Base-by-base conservation (phyloP, 164 flowering plant genomes). In the Umbellularia californica region DNA sequence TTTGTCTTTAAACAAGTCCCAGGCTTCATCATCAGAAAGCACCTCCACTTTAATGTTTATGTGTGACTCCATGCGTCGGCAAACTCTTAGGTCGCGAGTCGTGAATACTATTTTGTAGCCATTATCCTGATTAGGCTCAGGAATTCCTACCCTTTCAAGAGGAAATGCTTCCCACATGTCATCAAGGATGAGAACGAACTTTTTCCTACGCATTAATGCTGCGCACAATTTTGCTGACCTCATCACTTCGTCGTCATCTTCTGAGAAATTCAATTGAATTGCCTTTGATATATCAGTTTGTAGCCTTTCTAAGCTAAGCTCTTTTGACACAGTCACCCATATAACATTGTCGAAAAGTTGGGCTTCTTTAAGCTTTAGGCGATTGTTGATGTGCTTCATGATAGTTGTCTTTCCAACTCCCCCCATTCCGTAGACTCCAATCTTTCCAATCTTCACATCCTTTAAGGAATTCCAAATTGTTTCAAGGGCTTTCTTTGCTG, bases 21-120 rank as follows among this genome's bases (percentile, higher is more conserved):
- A 75, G 22, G 73, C 72, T 41, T 69, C 77, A 10, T 35, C 77
- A 66, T 75, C 68, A 7, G 67, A 35, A 19, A 75, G 33, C 17
- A 41, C 60, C 30, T 69, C 62, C 35, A 69, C 77, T 62, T 75
- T 17, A 9, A 75, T 15, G 6, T 41, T 19, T 75, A 4, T 60
- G 2, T 70, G 20, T 0, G 69, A 11, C 50, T 70, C 69, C 77
- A 75, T 58, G 68, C 24, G 0, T 7, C 25, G 17, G n/a, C 77
- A 75, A 12, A 75, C 73, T 9, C 63, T 19, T 14, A 28, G 50
- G 10, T 17, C 25, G 5, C 77, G 63, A 41, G 58, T 75, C 9
- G 69, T 70, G 3, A 75, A 24, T 41, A 70, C 50, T 23, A 70
- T 23, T 24, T 75, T 75, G 47, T 30, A 62, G 3, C 60, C 68